Evolutionary conservation across 2,329 filamentous ascomycete genomes (phyloP), one percentile per base, ranked within the genome.

Genomic region (Exutisphaerella laricina): DNA sequence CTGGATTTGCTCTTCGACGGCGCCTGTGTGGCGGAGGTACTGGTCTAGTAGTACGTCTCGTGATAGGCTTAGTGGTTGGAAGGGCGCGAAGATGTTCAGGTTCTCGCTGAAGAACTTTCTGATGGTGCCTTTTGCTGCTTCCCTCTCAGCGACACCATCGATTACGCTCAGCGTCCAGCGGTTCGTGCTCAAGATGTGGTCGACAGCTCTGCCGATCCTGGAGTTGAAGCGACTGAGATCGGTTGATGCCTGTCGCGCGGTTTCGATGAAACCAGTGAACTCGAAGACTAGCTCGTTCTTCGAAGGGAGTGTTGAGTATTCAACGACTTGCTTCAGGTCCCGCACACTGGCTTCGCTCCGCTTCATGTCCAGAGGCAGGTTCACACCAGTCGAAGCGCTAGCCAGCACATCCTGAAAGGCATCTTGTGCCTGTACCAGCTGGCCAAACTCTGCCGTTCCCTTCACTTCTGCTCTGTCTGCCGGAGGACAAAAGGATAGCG

Each of bases 331-430:
- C 22, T 83, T 78, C 17, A 92, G 67, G 55, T 89, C 85, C 29
- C 85, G 77, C 25, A 92, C 80, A 1, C 82, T 80, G 2, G 79
- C 72, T 62, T 90, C 85, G 2, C 82, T 81, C 7, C 79, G 76
- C 67, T 88, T 89, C 80, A 92, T 88, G 54, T 87, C 83, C 53
- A 85, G 71, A 0, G 85, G 85, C 3, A 92, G 66, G 1, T 78
- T 79, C 1, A 81, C 77, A 1, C 80, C 78, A 16, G 80, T 74
- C 1, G 79, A 75, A 12, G 78, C 79, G 45, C 79, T 77, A 52
- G 85, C 78, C 3, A 92, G 66, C 1, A 92, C 79, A 44, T 84
- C 77, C 62, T 88, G 85, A 43, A 94, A 88, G 20, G 80, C 75
- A n/a, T 77, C 71, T 62, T 94, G 86, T 1, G 84, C 77, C 13